Percentiles rank a stretch among this genome's conserved stretches.
Conservation (phyloP, 2,329 filamentous ascomycete species). For the Trichoderma pleuroti region DNA sequence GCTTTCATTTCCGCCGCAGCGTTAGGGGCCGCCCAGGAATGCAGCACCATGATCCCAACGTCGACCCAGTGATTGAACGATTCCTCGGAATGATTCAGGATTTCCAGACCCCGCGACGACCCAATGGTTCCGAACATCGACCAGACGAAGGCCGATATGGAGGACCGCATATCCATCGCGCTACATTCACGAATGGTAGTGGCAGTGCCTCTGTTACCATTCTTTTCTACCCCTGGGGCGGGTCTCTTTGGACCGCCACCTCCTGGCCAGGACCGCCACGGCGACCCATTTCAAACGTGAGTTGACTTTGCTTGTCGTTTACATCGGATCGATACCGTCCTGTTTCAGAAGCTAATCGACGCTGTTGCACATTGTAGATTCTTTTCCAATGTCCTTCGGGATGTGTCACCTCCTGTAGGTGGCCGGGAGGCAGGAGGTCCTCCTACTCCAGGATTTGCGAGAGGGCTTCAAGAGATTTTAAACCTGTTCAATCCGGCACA, state of each 20-base stretch:
- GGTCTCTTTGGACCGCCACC: conserved; percentile 1
- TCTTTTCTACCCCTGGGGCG: conserved; percentile 40
- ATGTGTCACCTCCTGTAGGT: conserved; percentile 34
- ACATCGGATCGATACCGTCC: not conserved
- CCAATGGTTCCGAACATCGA: conserved; percentile 21
- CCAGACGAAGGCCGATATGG: conserved; percentile 24
- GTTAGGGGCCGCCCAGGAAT: conserved; percentile 28
- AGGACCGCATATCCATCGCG: conserved; percentile 34
- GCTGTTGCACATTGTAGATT: conserved; percentile 35
- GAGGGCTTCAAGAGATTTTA: conserved; percentile 51
- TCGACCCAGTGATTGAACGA: conserved; percentile 39
- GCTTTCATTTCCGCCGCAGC: conserved; percentile 40
- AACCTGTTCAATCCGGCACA: conserved; percentile 51
- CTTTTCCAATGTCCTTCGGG: conserved; percentile 45
- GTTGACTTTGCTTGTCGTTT: conserved; percentile 19
- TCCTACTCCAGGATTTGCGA: conserved; percentile 26
- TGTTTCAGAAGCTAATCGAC: not conserved
- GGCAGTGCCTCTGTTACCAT: conserved; percentile 49
- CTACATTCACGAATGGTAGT: conserved; percentile 38
- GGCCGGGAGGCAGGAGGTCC: conserved; percentile 26
- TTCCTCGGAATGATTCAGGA: conserved; percentile 45
- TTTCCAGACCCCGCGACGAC: conserved; percentile 25
- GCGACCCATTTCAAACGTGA: conserved; percentile 50
- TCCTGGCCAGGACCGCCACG: conserved; percentile 22
- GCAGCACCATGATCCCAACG: conserved; percentile 32